Base-by-base conservation (phyloP, 805 yeast genomes). In the Alloascoidea hylecoeti region DNA sequence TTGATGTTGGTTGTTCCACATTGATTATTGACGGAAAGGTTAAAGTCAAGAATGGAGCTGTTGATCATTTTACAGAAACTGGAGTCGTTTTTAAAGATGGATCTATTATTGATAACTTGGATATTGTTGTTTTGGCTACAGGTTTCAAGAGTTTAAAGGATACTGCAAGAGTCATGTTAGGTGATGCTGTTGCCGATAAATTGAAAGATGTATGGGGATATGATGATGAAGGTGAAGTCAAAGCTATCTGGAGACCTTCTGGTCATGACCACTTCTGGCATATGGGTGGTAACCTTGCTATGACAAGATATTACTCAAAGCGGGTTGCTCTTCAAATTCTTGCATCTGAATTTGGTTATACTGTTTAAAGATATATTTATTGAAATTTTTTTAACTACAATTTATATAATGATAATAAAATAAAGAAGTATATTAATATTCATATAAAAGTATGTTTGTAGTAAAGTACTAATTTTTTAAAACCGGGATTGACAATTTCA, bases 1-100 rank as follows among this genome's bases (percentile, higher is more conserved):
- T 60, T 40, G 68, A 65, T 43, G 68, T 63, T 35, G 71, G 71
- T 5, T 56, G 62, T 41, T 60, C 68, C 23, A 54, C 52, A 33
- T 46, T 58, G 41, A 61, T 65, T 40, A 49, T 53, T 33, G 59
- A 61, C 9, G 66, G 62, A 13, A 59, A 60, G 41, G 57, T 65
- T 41, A 48, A 51, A 18, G 48, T 65, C 36, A 56, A 60, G 48
- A 53, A 56, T 35, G 62, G 64, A 4, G 46, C 47, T 15, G 55
- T 65, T 28, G 54, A 53, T 34, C 44, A 51, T 34, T 62, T 65
- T 48, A 49, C 53, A 13, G 63, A 57, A 41, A 47, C 50, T 40
- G 59, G 61, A 2, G 68, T 65, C 23, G 54, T 53, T 9, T 55
- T 64, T 34, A 46, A 55, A 12, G 69, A 65, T 42, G 70, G 70